Evolutionary conservation across 108 stramenopile species (phyloP), one percentile per base, ranked within the genome.

Genomic region (Skeletonema grethae): DNA sequence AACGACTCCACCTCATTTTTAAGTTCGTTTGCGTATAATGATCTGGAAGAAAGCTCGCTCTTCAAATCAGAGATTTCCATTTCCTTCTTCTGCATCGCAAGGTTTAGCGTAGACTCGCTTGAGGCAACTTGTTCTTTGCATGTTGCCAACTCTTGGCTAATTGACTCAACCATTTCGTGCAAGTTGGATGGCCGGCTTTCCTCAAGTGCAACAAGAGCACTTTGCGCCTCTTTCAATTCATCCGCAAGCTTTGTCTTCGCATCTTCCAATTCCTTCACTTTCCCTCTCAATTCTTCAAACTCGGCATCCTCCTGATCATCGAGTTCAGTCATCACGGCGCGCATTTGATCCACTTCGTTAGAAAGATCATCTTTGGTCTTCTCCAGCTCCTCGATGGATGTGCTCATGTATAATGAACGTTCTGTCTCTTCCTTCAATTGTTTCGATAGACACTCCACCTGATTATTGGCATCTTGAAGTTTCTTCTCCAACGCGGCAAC

Each of bases 131-230:
- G 39, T 39, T 82, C 80, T 46, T 76, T 67, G 30, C 50, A 67
- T 11, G 45, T 80, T 22, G 73, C 57, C 60, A 78, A 76, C 61
- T 85, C 75, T 46, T 75, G 62, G 11, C 73, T 75, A 5, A 86
- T 46, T 9, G 83, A 67, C 24, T 56, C 35, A 75, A 35, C 79
- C 61, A 18, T 35, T 67, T n/a, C 72, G 16, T 39, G 30, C 45
- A 56, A 74, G 53, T 15, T 48, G 18, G 15, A 18, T 38, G 57
- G 70, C 34, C 73, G 74, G 50, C 86, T 82, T 45, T 85, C 73
- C 48, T 90, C 89, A 22, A 90, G 38, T 24, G 85, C 82, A 45
- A 85, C 72, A 32, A 88, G 72, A 10, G 88, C 88, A 31, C 69
- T 57, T 65, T 87, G 86, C 5, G 88, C 82, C 56, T 89, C 85